A percentile compares a stretch with the other conserved stretches of the same genome.
These are phyloP conservation scores for Alternaria sp. DNA, from an alignment of 2,329 filamentous ascomycete genomes.

Conservation along the genomic window DNA sequence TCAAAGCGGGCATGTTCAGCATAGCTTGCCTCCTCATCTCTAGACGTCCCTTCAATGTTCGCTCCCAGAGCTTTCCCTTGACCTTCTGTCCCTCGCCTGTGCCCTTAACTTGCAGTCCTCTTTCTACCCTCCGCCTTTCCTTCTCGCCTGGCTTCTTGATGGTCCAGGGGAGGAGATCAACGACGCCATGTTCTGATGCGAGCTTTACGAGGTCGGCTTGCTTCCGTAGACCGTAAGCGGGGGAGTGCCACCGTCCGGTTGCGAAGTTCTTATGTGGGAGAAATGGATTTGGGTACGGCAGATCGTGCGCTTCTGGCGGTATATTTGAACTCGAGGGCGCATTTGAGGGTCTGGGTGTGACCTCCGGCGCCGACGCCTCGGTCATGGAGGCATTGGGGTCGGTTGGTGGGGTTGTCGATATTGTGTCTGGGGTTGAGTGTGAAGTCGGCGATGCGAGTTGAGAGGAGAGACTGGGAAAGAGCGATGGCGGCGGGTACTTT, in stretches of 20 bases:
- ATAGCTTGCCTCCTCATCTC: conserved; percentile 91
- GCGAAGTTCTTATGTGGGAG: conserved; percentile 77
- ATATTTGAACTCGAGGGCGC: conserved; percentile 24
- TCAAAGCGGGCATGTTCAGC: conserved; percentile 91
- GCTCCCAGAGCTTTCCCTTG: conserved; percentile 95
- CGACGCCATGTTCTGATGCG: conserved; percentile 79
- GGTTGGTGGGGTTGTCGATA: conserved; percentile 35
- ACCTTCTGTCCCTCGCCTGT: conserved; percentile 92
- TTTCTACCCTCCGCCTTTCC: conserved; percentile 76
- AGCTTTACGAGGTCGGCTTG: conserved; percentile 93
- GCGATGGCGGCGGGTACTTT: conserved; percentile 77
- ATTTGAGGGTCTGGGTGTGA: conserved; percentile 25
- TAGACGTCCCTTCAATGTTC: conserved; percentile 82
- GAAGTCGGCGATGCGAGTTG: conserved; percentile 25
- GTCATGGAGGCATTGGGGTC: conserved; percentile 54
- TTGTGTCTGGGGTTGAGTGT: conserved; percentile 17
- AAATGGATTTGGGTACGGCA: conserved; percentile 79
- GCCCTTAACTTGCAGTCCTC: conserved; percentile 85
- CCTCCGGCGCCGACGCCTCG: conserved; percentile 41
- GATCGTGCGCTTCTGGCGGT: conserved; percentile 46
- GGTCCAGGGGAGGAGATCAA: conserved; percentile 80
- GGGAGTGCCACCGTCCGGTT: conserved; percentile 85
- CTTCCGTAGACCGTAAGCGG: conserved; percentile 81
- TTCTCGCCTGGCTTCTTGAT: conserved; percentile 77
- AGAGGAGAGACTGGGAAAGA: conserved; percentile 51